Evolutionary conservation across 768 basidiomycete species (phyloP), one percentile per base, ranked within the genome.

Genomic region (Rhodotorula diobovata): DNA sequence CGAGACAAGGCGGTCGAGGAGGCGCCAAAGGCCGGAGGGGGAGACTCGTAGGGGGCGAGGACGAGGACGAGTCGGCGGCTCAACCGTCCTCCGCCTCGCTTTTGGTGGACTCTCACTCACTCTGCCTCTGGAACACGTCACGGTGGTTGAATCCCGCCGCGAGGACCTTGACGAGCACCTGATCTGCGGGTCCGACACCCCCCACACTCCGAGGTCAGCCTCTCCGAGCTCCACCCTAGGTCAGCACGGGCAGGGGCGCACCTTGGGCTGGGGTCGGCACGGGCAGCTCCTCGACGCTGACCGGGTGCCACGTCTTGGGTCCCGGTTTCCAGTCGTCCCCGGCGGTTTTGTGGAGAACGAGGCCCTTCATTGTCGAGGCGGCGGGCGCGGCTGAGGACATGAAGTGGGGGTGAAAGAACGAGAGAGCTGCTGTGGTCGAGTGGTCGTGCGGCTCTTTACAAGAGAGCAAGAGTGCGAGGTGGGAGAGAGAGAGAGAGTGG

Each of bases 61-160:
- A 84, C 63, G 74, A 25, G 50, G 39, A 25, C 0, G 2, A 1
- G 21, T 11, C 18, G 51, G 11, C 28, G 32, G 0, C 15, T 15
- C 34, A 41, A 56, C 15, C 30, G 20, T 20, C 45, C 20, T 3
- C 4, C 45, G 45, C 7, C 45, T 46, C 20, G 18, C 15, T 7
- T 46, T 3, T 7, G 45, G 8, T 7, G 25, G 48, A 7, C 48
- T 25, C 25, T 75, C 74, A 7, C 48, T 25, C 25, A 76, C 74
- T 64, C 53, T 78, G 77, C 25, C 77, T 68, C 18, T 89, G 83
- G 28, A 86, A 85, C 25, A 78, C 63, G 82, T 85, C 28, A 86
- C 88, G 83, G 76, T 87, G 90, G 78, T 93, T 93, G 82, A 90
- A 90, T 25, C 85, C 86, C 0, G 84, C 89, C 23, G 90, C 89